Evolutionary conservation across 352 stramenopile genomes (phyloP).

Genomic region (Pythium rhizo-oryzae): DNA sequence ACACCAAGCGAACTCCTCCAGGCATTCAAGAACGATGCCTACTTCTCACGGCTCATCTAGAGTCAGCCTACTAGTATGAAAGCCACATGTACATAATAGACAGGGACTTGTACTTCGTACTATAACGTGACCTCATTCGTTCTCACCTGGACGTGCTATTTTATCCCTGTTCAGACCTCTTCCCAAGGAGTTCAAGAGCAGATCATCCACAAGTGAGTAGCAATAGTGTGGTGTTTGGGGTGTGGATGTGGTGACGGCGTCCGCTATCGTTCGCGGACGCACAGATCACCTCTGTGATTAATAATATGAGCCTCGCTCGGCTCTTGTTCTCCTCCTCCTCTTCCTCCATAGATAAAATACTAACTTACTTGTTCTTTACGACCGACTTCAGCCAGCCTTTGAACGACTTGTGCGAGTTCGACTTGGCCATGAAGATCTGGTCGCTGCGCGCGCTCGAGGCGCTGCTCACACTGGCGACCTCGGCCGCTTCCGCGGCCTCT

Average conservation of each 20-base stretch:
- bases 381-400: conserved; percentile 73
- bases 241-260: conserved; percentile 11
- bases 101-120: neutral
- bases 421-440: conserved; percentile 63
- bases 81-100: conserved; percentile 10
- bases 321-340: conserved; percentile 1
- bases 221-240: neutral
- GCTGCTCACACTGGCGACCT: neutral
- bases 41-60: conserved; percentile 76
- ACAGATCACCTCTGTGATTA: conserved; percentile 3
- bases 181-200: neutral
- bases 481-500: neutral
- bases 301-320: conserved; percentile 12
- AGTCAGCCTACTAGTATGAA: neutral
- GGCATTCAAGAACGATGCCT: conserved; percentile 71
- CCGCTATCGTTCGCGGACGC: conserved; percentile 21
- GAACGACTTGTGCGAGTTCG: conserved; percentile 71
- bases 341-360: conserved; percentile 18
- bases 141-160: neutral
- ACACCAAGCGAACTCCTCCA: conserved; percentile 70
- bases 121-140: neutral
- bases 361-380: conserved; percentile 48
- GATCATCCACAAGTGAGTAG: neutral
- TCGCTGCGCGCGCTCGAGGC: conserved; percentile 26
- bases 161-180: neutral